Conservation (phyloP, 2,329 filamentous ascomycete genomes). For the Didymella segeticola region DNA sequence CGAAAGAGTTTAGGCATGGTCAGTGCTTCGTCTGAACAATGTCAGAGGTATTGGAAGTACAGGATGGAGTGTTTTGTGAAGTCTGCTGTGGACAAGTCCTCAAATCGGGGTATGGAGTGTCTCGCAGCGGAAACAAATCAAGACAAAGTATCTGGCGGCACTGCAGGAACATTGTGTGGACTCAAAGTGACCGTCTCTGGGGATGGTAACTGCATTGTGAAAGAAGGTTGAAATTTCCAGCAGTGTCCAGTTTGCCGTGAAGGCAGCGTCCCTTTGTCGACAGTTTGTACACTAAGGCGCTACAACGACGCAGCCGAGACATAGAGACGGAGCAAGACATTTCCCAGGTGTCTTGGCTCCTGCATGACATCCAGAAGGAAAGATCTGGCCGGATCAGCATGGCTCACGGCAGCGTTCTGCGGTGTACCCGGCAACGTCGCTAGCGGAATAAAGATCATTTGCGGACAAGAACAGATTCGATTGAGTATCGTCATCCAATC, state of each 20-base stretch:
- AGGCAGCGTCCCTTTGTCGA: background rate
- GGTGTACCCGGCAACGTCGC: background rate
- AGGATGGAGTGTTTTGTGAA: background rate
- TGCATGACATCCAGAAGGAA: background rate
- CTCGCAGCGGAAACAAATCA: constrained; percentile 4
- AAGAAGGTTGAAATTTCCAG: background rate
- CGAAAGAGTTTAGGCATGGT: constrained; percentile 14
- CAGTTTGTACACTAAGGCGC: background rate
- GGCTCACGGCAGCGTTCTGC: background rate
- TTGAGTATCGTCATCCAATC: constrained; percentile 36
- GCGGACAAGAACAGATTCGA: constrained; percentile 13
- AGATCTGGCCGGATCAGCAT: background rate
- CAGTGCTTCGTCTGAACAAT: background rate
- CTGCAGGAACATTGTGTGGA: constrained; percentile 8
- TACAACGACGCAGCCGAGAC: background rate
- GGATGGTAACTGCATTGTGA: background rate
- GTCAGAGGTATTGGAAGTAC: background rate
- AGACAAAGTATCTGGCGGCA: constrained; percentile 1
- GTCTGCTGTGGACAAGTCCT: background rate
- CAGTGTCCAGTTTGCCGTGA: background rate
- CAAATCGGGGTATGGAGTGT: background rate
- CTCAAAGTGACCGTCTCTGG: background rate
- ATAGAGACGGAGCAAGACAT: background rate
- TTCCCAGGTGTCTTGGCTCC: background rate
- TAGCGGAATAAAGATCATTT: background rate